A percentile compares a stretch with the other conserved stretches of the same genome.
Conservation (phyloP, 2,329 filamentous ascomycete genomes). For the Fusarium verticillioides region DNA sequence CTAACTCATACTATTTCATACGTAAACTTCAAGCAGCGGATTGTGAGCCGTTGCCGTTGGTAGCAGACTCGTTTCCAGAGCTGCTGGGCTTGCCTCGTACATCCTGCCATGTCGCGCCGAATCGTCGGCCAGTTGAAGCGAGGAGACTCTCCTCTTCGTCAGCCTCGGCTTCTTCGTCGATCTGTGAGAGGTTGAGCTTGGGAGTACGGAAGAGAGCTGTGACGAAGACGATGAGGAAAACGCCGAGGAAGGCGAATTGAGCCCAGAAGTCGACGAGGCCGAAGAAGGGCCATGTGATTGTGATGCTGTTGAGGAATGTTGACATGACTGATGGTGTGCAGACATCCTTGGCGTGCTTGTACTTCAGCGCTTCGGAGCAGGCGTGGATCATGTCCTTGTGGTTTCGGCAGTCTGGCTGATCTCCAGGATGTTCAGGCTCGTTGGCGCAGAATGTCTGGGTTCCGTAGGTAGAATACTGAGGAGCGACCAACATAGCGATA, state of each 20-base stretch:
- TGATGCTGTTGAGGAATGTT: slow-evolving; percentile 92
- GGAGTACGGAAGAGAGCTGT: slow-evolving; percentile 85
- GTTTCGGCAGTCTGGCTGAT: slow-evolving; percentile 79
- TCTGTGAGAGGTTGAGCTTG: slow-evolving; percentile 76
- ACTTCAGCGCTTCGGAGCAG: slow-evolving; percentile 81
- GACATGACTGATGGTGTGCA: slow-evolving; percentile 94
- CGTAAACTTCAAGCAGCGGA: slow-evolving; percentile 29
- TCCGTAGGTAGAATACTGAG: slow-evolving; percentile 93
- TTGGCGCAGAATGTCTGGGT: slow-evolving; percentile 94
- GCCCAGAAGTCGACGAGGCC: slow-evolving; percentile 95
- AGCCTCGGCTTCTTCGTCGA: slow-evolving; percentile 90
- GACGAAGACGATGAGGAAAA: slow-evolving; percentile 85
- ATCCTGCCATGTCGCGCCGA: slow-evolving; percentile 90
- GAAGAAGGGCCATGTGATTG: slow-evolving; percentile 95
- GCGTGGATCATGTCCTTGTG: slow-evolving; percentile 78
- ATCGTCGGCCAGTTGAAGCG: slow-evolving; percentile 82
- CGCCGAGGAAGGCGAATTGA: slow-evolving; percentile 87
- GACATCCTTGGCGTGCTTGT: slow-evolving; percentile 77
- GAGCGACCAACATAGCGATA: slow-evolving; percentile 91
- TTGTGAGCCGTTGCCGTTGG: slow-evolving; percentile 34
- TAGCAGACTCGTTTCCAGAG: slow-evolving; percentile 23
- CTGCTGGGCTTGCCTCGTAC: slow-evolving; percentile 68
- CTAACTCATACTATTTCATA: background rate
- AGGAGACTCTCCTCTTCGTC: slow-evolving; percentile 95
- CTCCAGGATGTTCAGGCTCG: slow-evolving; percentile 68